These are phyloP conservation scores for Rhododendron kiyosumense DNA, from an alignment of 148 eudicot species.

Conservation along the genomic window DNA sequence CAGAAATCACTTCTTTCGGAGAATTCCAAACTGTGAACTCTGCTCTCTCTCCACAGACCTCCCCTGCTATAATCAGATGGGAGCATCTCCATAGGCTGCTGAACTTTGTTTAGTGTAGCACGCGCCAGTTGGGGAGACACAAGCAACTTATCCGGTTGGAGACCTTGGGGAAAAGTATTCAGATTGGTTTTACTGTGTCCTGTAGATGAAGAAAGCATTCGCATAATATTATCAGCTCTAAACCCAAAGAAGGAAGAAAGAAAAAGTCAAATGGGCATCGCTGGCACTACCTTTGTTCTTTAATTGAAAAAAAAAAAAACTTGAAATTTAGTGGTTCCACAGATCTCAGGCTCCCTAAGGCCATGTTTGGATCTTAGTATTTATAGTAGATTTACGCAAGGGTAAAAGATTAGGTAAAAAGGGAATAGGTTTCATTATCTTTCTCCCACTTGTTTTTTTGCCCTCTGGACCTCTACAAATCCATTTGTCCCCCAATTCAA, in stretches of 20 bases:
- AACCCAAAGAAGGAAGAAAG: not conserved
- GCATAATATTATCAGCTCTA: slow-evolving; percentile 14
- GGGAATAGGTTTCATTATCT: not conserved
- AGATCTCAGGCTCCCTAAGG: not conserved
- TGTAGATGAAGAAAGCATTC: slow-evolving; percentile 22
- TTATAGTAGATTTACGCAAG: not conserved
- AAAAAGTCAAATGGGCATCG: not conserved
- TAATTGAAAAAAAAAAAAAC: not conserved
- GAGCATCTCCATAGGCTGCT: slow-evolving; percentile 28
- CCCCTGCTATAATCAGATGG: slow-evolving; percentile 26
- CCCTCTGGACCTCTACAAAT: not conserved
- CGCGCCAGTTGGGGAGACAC: slow-evolving; percentile 26
- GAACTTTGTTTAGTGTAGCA: slow-evolving; percentile 23
- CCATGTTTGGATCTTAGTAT: not conserved
- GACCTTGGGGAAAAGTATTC: slow-evolving; percentile 29
- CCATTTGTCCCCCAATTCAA: not conserved
- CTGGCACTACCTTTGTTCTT: not conserved
- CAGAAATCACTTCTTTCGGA: slow-evolving; percentile 29
- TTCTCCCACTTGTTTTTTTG: not conserved
- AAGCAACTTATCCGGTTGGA: slow-evolving; percentile 30
- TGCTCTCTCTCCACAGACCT: slow-evolving; percentile 37
- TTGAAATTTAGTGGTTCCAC: not conserved
- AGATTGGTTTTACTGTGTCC: slow-evolving; percentile 35
- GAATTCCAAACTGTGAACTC: slow-evolving; percentile 19
- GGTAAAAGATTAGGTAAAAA: not conserved